Conservation (phyloP, 83 land plant genomes). For the Diphasiastrum complanatum region DNA sequence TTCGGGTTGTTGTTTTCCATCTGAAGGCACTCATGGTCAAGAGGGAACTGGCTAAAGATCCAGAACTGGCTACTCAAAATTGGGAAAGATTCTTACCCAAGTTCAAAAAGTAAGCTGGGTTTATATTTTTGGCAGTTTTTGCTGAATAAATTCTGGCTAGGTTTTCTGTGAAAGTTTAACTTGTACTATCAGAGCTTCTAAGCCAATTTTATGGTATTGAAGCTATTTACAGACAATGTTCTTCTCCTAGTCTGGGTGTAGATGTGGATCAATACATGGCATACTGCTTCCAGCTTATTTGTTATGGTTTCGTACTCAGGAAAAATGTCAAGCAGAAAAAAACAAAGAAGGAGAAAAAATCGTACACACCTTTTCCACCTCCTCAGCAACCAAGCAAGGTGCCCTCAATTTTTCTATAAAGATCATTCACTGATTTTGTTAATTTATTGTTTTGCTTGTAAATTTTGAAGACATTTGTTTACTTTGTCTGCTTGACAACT, state of each 20-base stretch:
- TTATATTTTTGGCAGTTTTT: neutral
- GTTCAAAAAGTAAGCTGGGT: slow-evolving; percentile 68
- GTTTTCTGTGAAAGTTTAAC: neutral
- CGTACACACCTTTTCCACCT: slow-evolving; percentile 96
- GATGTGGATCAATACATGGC: too few species aligned
- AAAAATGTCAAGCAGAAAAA: slow-evolving; percentile 89
- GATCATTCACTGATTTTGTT: neutral
- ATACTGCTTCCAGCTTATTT: too few species aligned
- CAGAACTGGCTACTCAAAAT: slow-evolving; percentile 64
- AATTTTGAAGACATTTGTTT: too few species aligned
- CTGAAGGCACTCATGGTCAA: slow-evolving; percentile 69
- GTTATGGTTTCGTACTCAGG: slow-evolving; percentile 39
- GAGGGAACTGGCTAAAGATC: slow-evolving; percentile 77
- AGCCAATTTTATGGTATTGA: too few species aligned
- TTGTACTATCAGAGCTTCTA: neutral
- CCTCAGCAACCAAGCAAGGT: slow-evolving; percentile 97
- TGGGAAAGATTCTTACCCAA: slow-evolving; percentile 97
- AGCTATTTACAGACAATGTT: too few species aligned
- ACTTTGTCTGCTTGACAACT: too few species aligned
- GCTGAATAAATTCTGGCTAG: neutral
- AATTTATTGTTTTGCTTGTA: neutral
- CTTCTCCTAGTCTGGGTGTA: neutral
- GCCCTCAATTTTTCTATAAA: neutral
- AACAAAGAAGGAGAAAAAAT: slow-evolving; percentile 83
- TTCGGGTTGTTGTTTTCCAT: neutral